A percentile compares a stretch with the other conserved stretches of the same genome.
These are phyloP conservation scores for Corinectria fuckeliana DNA, from an alignment of 2,329 filamentous ascomycete genomes.

Conservation along the genomic window DNA sequence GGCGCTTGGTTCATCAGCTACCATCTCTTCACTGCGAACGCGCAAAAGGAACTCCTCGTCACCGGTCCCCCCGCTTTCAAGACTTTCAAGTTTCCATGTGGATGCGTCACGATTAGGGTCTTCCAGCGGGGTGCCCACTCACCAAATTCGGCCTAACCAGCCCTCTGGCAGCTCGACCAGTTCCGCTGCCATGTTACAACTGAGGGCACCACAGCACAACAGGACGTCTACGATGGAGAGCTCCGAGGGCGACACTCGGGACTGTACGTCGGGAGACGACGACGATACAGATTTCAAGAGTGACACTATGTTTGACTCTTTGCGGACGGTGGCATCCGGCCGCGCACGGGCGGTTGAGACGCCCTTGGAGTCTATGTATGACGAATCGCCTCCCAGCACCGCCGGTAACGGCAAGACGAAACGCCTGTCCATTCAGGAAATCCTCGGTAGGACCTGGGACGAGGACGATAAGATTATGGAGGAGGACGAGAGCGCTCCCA, in stretches of 20 bases:
- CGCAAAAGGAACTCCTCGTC: slow-evolving; percentile 58
- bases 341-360: slow-evolving; percentile 72
- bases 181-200: slow-evolving; percentile 51
- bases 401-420: slow-evolving; percentile 60
- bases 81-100: slow-evolving; percentile 61
- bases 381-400: slow-evolving; percentile 73
- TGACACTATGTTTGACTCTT: slow-evolving; percentile 78
- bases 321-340: slow-evolving; percentile 73
- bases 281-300: slow-evolving; percentile 81
- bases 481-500: slow-evolving; percentile 64
- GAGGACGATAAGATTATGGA: slow-evolving; percentile 65
- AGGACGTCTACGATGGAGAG: slow-evolving; percentile 67
- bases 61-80: slow-evolving; percentile 61
- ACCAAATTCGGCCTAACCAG: slow-evolving; percentile 49
- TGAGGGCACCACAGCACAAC: slow-evolving; percentile 42
- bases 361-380: slow-evolving; percentile 80
- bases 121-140: slow-evolving; percentile 46
- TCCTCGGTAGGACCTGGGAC: slow-evolving; percentile 62
- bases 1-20: slow-evolving; percentile 37
- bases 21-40: slow-evolving; percentile 34
- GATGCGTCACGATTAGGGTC: slow-evolving; percentile 58
- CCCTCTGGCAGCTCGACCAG: slow-evolving; percentile 52
- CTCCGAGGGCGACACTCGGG: slow-evolving; percentile 72
- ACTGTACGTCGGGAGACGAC: slow-evolving; percentile 72
- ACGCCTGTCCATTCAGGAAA: slow-evolving; percentile 65